Evolutionary conservation across 306 rosid genomes (phyloP).

Genomic region (Fagus crenata): DNA sequence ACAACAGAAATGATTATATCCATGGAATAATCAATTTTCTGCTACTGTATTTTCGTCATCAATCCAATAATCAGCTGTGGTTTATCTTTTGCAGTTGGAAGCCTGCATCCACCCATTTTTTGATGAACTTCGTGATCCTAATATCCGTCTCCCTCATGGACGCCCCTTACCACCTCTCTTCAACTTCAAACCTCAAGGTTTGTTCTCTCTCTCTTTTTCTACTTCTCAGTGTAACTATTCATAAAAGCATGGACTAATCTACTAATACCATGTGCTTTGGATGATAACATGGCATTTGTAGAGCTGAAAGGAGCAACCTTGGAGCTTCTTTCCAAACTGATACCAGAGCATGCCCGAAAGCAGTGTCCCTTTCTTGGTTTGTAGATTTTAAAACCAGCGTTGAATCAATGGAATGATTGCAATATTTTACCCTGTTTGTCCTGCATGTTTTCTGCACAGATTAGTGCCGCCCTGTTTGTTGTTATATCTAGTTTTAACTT

Average conservation of each 20-base stretch:
- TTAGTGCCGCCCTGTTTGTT: conserved; percentile 4
- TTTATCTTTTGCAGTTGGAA: conserved; percentile 43
- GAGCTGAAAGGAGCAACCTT: conserved; percentile 63
- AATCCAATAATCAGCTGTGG: background rate
- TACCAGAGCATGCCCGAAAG: conserved; percentile 65
- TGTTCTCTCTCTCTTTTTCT: conserved; percentile 10
- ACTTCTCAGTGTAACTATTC: background rate
- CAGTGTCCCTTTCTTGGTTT: conserved; percentile 54
- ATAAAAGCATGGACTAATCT: background rate
- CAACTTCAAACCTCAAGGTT: conserved; percentile 72
- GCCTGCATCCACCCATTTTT: conserved; percentile 64
- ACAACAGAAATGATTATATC: background rate
- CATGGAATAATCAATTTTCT: background rate
- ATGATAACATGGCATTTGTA: conserved; percentile 14
- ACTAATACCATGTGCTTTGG: conserved; percentile 2
- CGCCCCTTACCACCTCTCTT: conserved; percentile 65
- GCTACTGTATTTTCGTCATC: background rate
- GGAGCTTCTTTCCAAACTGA: conserved; percentile 55
- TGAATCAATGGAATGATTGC: conserved; percentile 13
- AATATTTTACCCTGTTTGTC: conserved; percentile 16
- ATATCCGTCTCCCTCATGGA: conserved; percentile 59
- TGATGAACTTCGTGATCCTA: conserved; percentile 65
- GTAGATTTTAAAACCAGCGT: conserved; percentile 18
- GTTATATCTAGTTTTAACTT: background rate
- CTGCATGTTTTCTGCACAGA: background rate